Evolutionary conservation across 2,329 filamentous ascomycete genomes (phyloP), one percentile per base, ranked within the genome.

Genomic region (Sarocladiaceae sp.): DNA sequence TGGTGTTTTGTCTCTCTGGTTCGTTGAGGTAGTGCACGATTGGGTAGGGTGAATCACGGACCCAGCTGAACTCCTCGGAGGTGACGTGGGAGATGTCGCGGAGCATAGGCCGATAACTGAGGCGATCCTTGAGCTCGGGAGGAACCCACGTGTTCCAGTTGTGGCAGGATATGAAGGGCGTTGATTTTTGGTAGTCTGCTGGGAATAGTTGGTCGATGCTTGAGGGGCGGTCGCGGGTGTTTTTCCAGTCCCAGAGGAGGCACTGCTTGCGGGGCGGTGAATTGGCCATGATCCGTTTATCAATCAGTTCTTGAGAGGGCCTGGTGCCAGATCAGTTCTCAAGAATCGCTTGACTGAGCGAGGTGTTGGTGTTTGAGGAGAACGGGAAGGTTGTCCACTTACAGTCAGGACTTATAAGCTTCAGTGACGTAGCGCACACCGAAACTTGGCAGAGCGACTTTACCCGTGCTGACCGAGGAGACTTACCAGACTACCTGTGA

Each of bases 11-110:
- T 10, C 40, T 7, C n/a, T 46, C 40, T 4, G 40, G 40, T 20
- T 46, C 40, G 40, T 46, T 46, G 40, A 46, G 40, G 40, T 15
- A 46, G 23, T 46, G 40, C 6, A 46, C 40, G 40, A 46, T 29
- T 4, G 40, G 40, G 23, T 18, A 46, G 22, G 40, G 22, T n/a
- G 40, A 26, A 18, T 46, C 40, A 15, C 7, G 40, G n/a, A 46
- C 40, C 40, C 40, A 46, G 25, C 22, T n/a, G 40, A 46, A 46
- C 40, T 46, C 40, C n/a, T 46, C 40, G 11, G 22, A 28, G 40
- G 40, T 10, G 40, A 46, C 6, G 18, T 46, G 40, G n/a, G 22
- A 26, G 22, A 46, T 22, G 13, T 22, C 29, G 10, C 25, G 40
- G 11, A 46, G 40, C 5, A 29, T 46, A 25, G 40, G 40, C 3